Base-by-base conservation (phyloP, 192 early-diverging fungal species). In the Thoreauomyces humboldtii region DNA sequence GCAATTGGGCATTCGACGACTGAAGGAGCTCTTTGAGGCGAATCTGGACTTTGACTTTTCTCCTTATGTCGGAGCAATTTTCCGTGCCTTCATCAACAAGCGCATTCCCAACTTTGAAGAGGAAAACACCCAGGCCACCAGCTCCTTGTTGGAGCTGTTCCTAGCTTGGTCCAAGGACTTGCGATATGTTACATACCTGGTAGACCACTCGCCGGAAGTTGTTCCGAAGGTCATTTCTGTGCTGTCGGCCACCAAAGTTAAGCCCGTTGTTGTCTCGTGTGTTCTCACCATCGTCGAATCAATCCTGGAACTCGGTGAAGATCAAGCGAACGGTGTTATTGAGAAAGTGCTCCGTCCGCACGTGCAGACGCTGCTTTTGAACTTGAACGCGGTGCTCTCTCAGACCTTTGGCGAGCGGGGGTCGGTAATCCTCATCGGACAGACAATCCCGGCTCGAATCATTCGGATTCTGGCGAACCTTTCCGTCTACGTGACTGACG, bases 71-170 rank as follows among this genome's bases (percentile, higher is more conserved):
- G 74, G 80, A 12, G 81, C 81, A 38, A 88, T 98, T 70, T 98
- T 85, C 59, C 57, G 75, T 15, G 72, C 81, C 0, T 87, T 88
- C 38, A 81, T 99, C 25, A 73, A 83, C 41, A 76, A 83, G 12
- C 84, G 92, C 24, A 70, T 99, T 15, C 72, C 81, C 25, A 82
- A 74, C 15, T 79, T 98, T 22, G 79, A 77, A 28, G 66, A 67
- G 17, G 97, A 99, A 69, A 93, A 92, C 68, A 93, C 93, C 4
- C 95, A 98, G 71, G 82, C 87, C 38, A 84, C 92, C 2, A 92
- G 89, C 1, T 77, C 87, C 0, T 71, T 96, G 24, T 75, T 96
- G 75, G 80, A 86, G 57, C 72, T 98, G 36, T 77, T 99, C 33
- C 62, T 72, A 7, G 75, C 84, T 2, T 98, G 96, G 96, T 77